phyloP scores from a whole-genome alignment of 208 protist genomes.

The Leptomonas seymouri region DNA sequence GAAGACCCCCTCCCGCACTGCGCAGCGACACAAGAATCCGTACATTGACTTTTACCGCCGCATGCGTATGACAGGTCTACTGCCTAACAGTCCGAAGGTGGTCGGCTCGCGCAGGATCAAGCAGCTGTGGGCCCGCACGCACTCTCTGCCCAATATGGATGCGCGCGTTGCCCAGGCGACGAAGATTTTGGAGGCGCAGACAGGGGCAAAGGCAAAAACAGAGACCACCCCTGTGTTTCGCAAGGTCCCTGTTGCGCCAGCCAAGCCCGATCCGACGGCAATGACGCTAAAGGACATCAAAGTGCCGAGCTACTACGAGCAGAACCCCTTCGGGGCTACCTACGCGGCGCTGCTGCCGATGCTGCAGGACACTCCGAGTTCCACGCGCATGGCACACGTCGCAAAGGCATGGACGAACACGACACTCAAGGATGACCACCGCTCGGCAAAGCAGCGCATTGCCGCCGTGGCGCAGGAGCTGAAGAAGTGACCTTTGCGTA shows the following conservation, averaged over 20 bases:
- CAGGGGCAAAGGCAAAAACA: constrained; percentile 13
- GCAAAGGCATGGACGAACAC: constrained; percentile 41
- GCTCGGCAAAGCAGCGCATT: constrained; percentile 37
- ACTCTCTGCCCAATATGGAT: constrained; percentile 31
- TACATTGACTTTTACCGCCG: constrained; percentile 51
- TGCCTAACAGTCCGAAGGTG: constrained; percentile 37
- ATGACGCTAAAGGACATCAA: constrained; percentile 27
- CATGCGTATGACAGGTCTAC: constrained; percentile 44
- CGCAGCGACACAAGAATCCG: constrained; percentile 21
- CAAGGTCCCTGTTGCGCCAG: neutral
- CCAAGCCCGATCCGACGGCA: neutral
- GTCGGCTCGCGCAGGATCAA: constrained; percentile 42
- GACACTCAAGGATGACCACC: constrained; percentile 20
- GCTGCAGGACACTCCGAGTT: constrained; percentile 13
- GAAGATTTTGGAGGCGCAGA: constrained; percentile 26
- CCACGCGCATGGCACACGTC: constrained; percentile 36
- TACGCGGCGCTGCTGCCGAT: constrained; percentile 30
- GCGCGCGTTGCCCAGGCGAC: constrained; percentile 30
- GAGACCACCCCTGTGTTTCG: neutral
- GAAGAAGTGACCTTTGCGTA: constrained; percentile 10
- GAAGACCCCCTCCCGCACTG: neutral
- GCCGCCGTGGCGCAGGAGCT: constrained; percentile 37
- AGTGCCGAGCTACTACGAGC: constrained; percentile 33
- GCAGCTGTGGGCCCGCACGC: constrained; percentile 39
- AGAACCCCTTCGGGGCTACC: constrained; percentile 39